phyloP scores from a whole-genome alignment of 106 monocot species.

The Apostasia ramifera region DNA sequence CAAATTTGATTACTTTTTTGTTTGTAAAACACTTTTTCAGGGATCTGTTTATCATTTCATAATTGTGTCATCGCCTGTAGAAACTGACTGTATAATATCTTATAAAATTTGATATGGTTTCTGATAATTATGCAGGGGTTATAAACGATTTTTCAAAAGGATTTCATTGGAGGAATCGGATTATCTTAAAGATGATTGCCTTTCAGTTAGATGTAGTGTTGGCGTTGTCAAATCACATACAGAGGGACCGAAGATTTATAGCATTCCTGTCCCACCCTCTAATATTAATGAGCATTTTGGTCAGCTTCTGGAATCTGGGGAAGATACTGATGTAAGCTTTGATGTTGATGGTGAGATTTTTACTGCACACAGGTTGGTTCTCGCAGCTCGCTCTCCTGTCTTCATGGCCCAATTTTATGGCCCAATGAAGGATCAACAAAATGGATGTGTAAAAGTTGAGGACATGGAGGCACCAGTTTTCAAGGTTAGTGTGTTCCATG shows the following conservation, averaged over 20 bases:
- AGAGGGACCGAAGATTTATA: constrained; percentile 72
- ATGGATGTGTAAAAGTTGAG: constrained; percentile 58
- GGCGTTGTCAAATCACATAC: constrained; percentile 64
- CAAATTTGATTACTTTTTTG: too few relatives aligned
- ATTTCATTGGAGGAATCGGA: constrained; percentile 26
- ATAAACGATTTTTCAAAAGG: constrained; percentile 33
- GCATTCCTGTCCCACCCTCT: constrained; percentile 60
- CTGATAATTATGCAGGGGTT: constrained; percentile 30
- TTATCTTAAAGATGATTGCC: constrained; percentile 42
- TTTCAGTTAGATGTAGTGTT: constrained; percentile 34
- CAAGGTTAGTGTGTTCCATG: constrained; percentile 30
- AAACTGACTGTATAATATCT: neutral
- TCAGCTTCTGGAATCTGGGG: constrained; percentile 48
- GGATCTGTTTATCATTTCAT: too few relatives aligned
- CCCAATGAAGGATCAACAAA: constrained; percentile 73
- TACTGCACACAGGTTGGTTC: constrained; percentile 71
- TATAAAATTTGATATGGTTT: constrained; percentile 3
- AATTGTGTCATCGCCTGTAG: too few relatives aligned
- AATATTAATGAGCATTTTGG: constrained; percentile 79
- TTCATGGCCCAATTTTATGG: constrained; percentile 96
- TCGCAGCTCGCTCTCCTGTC: constrained; percentile 84
- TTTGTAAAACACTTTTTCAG: too few relatives aligned
- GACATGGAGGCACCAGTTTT: constrained; percentile 93
- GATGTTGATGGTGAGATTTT: constrained; percentile 79
- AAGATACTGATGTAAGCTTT: constrained; percentile 62